Evolutionary conservation across 768 basidiomycete genomes (phyloP).

Genomic region (Collybia mongolica): DNA sequence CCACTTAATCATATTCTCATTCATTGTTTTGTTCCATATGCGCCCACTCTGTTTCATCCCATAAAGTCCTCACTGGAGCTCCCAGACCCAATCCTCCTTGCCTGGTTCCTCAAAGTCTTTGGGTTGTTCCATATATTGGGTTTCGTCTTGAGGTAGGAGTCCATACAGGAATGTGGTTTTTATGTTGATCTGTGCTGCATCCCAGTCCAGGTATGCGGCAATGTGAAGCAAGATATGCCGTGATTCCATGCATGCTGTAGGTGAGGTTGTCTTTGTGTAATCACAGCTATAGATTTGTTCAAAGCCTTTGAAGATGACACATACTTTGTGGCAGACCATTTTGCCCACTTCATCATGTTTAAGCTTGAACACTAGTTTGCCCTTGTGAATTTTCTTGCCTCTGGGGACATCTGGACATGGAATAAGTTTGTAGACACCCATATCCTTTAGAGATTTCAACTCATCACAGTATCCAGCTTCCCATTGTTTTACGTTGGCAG

Average conservation of each 20-base stretch:
- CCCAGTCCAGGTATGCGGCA: neutral
- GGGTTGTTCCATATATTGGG: constrained; percentile 17
- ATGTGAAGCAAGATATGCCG: neutral
- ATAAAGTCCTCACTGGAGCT: constrained; percentile 14
- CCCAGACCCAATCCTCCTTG: constrained; percentile 19
- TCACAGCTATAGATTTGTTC: constrained; percentile 24
- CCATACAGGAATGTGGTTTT: neutral
- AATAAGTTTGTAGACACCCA: no score
- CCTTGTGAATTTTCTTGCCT: no score
- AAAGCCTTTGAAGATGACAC: constrained; percentile 30
- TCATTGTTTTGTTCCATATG: no score
- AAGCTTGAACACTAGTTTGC: constrained; percentile 22
- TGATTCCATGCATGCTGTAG: no score
- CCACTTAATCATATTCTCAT: constrained; percentile 17
- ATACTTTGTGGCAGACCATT: constrained; percentile 28
- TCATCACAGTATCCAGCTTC: constrained; percentile 16
- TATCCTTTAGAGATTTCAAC: constrained; percentile 22
- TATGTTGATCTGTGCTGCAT: neutral
- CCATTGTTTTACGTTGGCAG: constrained; percentile 19
- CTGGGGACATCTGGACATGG: no score
- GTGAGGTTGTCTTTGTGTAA: constrained; percentile 19
- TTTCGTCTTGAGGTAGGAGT: neutral
- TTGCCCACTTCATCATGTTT: constrained; percentile 28
- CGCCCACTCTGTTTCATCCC: no score
- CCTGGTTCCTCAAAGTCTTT: constrained; percentile 22